Evolutionary conservation across 495 filamentous ascomycete species (phyloP).

Genomic region (Aspergillus asperescens): DNA sequence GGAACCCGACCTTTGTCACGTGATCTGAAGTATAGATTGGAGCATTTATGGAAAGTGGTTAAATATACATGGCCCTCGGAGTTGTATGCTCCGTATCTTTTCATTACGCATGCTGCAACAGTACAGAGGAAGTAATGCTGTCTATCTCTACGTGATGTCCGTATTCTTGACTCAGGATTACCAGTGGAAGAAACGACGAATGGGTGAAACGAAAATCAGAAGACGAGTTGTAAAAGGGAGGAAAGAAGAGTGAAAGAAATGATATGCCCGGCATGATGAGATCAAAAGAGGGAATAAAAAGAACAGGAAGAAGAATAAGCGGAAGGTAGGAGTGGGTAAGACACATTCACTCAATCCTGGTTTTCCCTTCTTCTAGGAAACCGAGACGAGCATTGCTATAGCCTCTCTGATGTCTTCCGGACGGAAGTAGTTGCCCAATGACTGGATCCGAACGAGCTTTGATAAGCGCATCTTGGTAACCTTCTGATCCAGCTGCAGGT

Average conservation of each 20-base stretch:
- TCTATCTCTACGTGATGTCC: background rate
- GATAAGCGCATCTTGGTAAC: constrained; percentile 78
- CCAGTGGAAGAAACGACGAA: background rate
- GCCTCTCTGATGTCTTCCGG: constrained; percentile 62
- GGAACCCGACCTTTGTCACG: background rate
- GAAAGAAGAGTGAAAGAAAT: constrained; percentile 12
- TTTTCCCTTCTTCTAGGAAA: constrained; percentile 91
- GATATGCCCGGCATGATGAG: constrained; percentile 5
- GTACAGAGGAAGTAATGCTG: constrained; percentile 3
- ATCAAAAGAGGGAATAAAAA: background rate
- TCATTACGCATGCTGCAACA: background rate
- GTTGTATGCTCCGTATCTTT: background rate
- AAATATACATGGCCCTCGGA: background rate
- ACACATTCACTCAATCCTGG: constrained; percentile 72
- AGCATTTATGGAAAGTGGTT: background rate
- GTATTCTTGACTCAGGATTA: constrained; percentile 1
- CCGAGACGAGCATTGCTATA: constrained; percentile 71
- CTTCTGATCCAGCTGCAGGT: constrained; percentile 74
- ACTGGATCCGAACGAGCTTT: constrained; percentile 71
- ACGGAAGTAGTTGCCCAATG: constrained; percentile 62
- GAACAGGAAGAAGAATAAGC: background rate
- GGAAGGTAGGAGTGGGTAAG: background rate
- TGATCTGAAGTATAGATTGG: background rate
- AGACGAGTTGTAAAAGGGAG: constrained; percentile 4
- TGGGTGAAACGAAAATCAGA: background rate